Percentiles rank a stretch among this genome's conserved stretches.
These are phyloP conservation scores for Termitomyces sp. DNA, from an alignment of 768 basidiomycete genomes.

Conservation along the genomic window DNA sequence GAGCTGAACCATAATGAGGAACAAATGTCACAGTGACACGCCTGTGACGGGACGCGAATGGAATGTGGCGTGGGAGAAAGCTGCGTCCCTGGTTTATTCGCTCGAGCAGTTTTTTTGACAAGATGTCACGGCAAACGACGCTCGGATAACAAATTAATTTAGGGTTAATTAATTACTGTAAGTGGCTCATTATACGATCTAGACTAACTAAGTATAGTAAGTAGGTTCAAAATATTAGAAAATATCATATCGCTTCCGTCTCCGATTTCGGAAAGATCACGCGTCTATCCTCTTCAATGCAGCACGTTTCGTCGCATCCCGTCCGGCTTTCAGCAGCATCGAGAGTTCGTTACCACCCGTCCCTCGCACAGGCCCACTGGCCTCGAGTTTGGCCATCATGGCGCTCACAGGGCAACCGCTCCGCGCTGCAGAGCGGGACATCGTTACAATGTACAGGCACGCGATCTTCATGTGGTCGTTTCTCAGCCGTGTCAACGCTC, in stretches of 20 bases:
- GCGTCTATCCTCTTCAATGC: conserved; percentile 37
- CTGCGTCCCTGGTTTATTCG: not conserved
- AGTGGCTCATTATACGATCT: conserved; percentile 2
- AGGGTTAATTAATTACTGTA: conserved; percentile 5
- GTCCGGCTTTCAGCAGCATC: conserved; percentile 79
- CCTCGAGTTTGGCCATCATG: conserved; percentile 48
- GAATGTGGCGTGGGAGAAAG: conserved; percentile 14
- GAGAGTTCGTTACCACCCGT: conserved; percentile 90
- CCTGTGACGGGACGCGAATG: conserved; percentile 19
- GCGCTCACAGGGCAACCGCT: conserved; percentile 50
- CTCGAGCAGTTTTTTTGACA: not conserved
- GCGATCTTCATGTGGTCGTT: conserved; percentile 90
- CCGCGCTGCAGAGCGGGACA: conserved; percentile 59
- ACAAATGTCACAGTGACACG: conserved; percentile 7
- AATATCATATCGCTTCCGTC: conserved; percentile 4
- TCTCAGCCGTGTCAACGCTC: conserved; percentile 76
- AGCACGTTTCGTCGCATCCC: conserved; percentile 80
- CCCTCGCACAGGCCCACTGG: conserved; percentile 59
- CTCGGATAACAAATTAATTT: not conserved
- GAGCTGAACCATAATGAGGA: conserved; percentile 36
- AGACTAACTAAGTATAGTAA: conserved; percentile 15
- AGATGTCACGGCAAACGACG: not conserved
- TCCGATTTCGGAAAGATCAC: not conserved
- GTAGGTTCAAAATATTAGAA: conserved; percentile 9
- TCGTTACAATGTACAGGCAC: conserved; percentile 81